These are phyloP conservation scores for Clitoria ternatea DNA, from an alignment of 306 rosid genomes.

Conservation along the genomic window DNA sequence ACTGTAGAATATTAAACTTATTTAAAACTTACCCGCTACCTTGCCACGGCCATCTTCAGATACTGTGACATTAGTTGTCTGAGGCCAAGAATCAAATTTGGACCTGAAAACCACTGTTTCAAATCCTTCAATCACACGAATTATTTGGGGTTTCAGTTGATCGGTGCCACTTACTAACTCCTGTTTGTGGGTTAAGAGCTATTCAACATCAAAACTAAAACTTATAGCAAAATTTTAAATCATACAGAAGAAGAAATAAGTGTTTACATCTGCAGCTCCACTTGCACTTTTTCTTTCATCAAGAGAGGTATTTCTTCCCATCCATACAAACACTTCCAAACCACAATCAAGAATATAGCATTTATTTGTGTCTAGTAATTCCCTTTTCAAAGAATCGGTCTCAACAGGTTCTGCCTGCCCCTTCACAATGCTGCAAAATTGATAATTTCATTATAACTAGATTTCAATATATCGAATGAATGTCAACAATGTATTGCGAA, in stretches of 20 bases:
- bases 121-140: slow-evolving; percentile 86
- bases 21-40: slow-evolving; percentile 75
- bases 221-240: slow-evolving; percentile 2
- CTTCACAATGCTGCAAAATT: slow-evolving; percentile 63
- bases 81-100: slow-evolving; percentile 81
- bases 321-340: slow-evolving; percentile 79
- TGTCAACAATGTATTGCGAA: background rate
- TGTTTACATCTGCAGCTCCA: slow-evolving; percentile 77
- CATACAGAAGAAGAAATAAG: slow-evolving; percentile 3
- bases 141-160: slow-evolving; percentile 62
- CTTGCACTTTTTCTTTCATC: slow-evolving; percentile 85
- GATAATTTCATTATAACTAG: slow-evolving; percentile 21
- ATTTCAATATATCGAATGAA: slow-evolving; percentile 9
- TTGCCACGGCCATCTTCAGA: slow-evolving; percentile 97
- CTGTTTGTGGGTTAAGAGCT: slow-evolving; percentile 39
- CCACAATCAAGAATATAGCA: slow-evolving; percentile 85
- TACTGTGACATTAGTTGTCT: slow-evolving; percentile 58
- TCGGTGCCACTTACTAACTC: slow-evolving; percentile 51
- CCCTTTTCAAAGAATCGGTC: slow-evolving; percentile 63
- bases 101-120: slow-evolving; percentile 85
- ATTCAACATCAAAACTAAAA: slow-evolving; percentile 20
- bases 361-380: slow-evolving; percentile 63
- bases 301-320: slow-evolving; percentile 87
- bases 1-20: slow-evolving; percentile 14
- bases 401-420: slow-evolving; percentile 55